A percentile compares a stretch with the other conserved stretches of the same genome.
phyloP scores from a whole-genome alignment of 495 filamentous ascomycete species.

The Penicillium alfredii region DNA sequence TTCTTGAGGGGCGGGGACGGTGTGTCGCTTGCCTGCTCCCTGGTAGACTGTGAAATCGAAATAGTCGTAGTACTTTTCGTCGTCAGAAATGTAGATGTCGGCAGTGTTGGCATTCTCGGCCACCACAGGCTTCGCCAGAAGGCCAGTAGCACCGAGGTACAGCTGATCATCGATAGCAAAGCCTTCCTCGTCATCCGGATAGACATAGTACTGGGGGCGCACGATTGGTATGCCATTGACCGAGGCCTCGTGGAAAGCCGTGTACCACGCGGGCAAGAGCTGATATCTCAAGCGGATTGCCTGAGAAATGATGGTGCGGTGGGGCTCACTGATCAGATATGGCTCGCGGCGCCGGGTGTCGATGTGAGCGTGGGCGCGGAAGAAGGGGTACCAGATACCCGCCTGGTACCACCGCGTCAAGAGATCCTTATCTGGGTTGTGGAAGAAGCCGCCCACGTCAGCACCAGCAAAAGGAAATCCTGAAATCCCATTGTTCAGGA shows the following conservation, averaged over 20 bases:
- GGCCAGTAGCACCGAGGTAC: constrained; percentile 78
- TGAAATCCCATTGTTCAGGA: constrained; percentile 82
- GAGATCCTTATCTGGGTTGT: constrained; percentile 87
- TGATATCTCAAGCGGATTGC: constrained; percentile 85
- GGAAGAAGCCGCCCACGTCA: constrained; percentile 97
- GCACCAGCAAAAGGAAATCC: constrained; percentile 94
- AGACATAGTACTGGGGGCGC: constrained; percentile 83
- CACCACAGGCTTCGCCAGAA: constrained; percentile 83
- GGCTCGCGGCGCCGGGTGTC: constrained; percentile 92
- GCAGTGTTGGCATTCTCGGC: constrained; percentile 64
- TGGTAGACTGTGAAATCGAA: constrained; percentile 73
- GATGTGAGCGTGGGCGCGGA: constrained; percentile 96
- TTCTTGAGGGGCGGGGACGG: constrained; percentile 69
- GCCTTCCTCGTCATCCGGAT: constrained; percentile 78
- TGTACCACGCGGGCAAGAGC: constrained; percentile 92
- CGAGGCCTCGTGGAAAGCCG: constrained; percentile 85
- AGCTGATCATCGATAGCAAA: constrained; percentile 90
- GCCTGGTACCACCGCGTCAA: constrained; percentile 94
- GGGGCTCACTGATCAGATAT: constrained; percentile 79
- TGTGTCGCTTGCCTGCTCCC: constrained; percentile 60
- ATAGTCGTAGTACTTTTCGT: constrained; percentile 89
- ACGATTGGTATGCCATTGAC: constrained; percentile 80
- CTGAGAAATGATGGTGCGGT: constrained; percentile 77
- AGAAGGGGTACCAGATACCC: constrained; percentile 97
- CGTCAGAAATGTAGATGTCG: constrained; percentile 80